These are phyloP conservation scores for Suhomyces wounanorum DNA, from an alignment of 1,139 yeast species.

Conservation along the genomic window DNA sequence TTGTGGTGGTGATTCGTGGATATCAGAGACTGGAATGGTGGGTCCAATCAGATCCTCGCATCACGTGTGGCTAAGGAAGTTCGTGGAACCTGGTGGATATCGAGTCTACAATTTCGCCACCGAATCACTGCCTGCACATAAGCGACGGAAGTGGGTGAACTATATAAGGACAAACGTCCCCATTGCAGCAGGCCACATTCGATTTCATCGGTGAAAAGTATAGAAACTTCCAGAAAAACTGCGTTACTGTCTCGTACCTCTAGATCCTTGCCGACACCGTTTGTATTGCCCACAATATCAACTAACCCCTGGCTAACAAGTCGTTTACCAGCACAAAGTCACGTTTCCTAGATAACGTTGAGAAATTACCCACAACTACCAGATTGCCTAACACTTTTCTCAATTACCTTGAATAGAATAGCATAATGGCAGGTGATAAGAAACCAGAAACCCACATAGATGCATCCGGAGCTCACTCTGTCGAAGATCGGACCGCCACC, in stretches of 20 bases:
- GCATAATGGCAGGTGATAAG: constrained; percentile 31
- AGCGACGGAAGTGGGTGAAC: background rate
- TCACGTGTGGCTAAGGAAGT: constrained; percentile 7
- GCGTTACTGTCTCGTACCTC: background rate
- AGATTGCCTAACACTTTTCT: constrained; percentile 1
- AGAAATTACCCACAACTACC: constrained; percentile 5
- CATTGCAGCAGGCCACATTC: background rate
- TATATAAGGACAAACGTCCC: constrained; percentile 6
- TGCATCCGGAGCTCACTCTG: constrained; percentile 45
- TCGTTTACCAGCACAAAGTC: constrained; percentile 13
- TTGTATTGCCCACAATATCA: background rate
- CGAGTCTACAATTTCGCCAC: constrained; percentile 9
- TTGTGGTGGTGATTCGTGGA: too few relatives aligned
- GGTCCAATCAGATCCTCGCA: background rate
- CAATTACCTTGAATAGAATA: background rate
- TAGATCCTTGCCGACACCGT: background rate
- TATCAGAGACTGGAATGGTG: background rate
- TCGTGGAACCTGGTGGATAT: constrained; percentile 8
- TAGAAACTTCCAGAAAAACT: too few relatives aligned
- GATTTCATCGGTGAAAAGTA: background rate
- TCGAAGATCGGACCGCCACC: constrained; percentile 91
- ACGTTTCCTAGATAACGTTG: constrained; percentile 13
- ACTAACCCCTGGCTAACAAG: constrained; percentile 2
- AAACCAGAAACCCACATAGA: constrained; percentile 45
- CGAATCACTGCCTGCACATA: constrained; percentile 11